Base-by-base conservation (phyloP, 2,329 filamentous ascomycete species). In the Ceratocystiopsis sp. region DNA sequence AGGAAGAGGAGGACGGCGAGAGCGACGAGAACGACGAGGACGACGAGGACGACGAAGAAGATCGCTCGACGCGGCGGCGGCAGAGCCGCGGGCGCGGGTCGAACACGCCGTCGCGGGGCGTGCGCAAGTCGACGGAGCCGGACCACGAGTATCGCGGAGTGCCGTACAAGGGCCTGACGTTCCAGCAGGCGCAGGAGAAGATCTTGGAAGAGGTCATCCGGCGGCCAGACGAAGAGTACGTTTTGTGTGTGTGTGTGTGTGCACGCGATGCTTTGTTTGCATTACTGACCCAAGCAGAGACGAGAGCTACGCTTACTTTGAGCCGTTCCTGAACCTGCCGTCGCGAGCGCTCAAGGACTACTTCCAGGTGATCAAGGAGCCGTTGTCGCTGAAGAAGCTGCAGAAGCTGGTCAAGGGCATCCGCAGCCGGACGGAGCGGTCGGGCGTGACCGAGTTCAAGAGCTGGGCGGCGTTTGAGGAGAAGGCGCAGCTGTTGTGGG, bases 101-200 rank as follows among this genome's bases (percentile, higher is more conserved):
- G 2, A 46, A 44, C 16, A 45, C 47, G 15, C 42, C 47, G 0
- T 7, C 40, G 49, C 49, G 46, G 44, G 38, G 29, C 2, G 39
- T 37, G 3, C 43, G 46, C 15, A 47, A 46, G 37, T 40, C 47
- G 8, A 36, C 46, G 16, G 49, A 50, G 21, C 45, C 45, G 1
- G 69, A 75, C 44, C 61, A 67, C 40, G 63, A 73, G 46, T 74
- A 73, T 43, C 66, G 74, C 43, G 62, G 65, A 41, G 61, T 71
- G 4, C 67, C 73, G 2, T 89, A 84, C 58, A 73, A 76, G 44
- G 81, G 80, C 6, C 73, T 87, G 41, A 78, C 58, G 11, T 89
- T 93, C 55, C 84, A 93, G 56, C 71, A 86, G 54, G 86, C 85
- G 0, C 85, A 94, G 56, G 84, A 93, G 52, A 84, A 85, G 63